These are phyloP conservation scores for Aspergillus neotritici DNA, from an alignment of 2,329 filamentous ascomycete species.

Conservation along the genomic window DNA sequence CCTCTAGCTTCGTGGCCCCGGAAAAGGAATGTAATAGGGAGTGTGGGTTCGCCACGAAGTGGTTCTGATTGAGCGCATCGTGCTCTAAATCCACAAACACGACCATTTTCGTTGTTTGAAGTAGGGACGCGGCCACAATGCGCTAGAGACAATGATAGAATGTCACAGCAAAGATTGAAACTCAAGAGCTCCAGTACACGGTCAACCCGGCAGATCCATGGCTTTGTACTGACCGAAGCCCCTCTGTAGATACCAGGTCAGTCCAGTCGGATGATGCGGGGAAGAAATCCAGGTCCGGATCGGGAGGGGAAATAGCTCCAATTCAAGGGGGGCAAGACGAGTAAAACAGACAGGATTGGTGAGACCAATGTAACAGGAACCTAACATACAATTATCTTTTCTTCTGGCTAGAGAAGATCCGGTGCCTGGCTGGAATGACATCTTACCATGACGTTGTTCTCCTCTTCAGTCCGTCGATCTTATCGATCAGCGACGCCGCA, in stretches of 20 bases:
- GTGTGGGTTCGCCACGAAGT: constrained; percentile 10
- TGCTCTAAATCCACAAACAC: constrained; percentile 45
- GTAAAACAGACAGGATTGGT: too few species aligned
- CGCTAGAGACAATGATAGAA: not conserved
- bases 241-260: not conserved
- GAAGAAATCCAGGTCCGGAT: constrained; percentile 11
- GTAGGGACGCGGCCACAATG: not conserved
- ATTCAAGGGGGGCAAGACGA: too few species aligned
- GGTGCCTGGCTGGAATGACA: too few species aligned
- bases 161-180: not conserved
- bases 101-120: constrained; percentile 41
- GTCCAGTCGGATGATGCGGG: constrained; percentile 25
- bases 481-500: too few species aligned
- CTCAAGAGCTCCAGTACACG: not conserved
- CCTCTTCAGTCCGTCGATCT: too few species aligned
- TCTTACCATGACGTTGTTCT: too few species aligned
- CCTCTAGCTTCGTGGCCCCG: constrained; percentile 19
- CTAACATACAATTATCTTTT: too few species aligned
- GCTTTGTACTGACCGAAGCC: not conserved
- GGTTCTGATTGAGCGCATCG: constrained; percentile 29
- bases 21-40: constrained; percentile 11
- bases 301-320: too few species aligned
- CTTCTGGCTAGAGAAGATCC: too few species aligned
- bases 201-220: not conserved
- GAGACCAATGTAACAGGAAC: too few species aligned